Base-by-base conservation (phyloP, 805 yeast species). In the Nakazawaea pomicola region DNA sequence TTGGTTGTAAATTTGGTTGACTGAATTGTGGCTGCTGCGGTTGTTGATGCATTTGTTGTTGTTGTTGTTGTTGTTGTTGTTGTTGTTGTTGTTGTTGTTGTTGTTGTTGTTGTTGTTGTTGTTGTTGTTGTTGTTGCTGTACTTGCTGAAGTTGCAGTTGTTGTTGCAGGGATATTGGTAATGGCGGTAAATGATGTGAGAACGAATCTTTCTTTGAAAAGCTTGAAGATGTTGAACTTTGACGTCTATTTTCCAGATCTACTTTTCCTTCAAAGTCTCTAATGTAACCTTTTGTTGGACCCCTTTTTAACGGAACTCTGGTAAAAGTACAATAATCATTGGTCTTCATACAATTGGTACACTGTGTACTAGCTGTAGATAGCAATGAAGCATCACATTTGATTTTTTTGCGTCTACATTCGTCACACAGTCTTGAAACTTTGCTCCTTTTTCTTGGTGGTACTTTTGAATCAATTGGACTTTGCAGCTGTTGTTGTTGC, bases 371-470 rank as follows among this genome's bases (percentile, higher is more conserved):
- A n/a, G 78, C 70, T 23, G 30, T 6, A 8, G 30, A 15, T 21
- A 27, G 24, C 14, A 40, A 15, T 2, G 36, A n/a, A 18, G 84
- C 87, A 55, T 83, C 79, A 61, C 95, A 84, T 41, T 76, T 68
- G 17, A 83, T 71, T 55, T 84, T 84, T 57, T 83, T 82, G 34
- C 83, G 68, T 28, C 93, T 69, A 57, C 93, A 84, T 41, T 81
- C 79, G 56, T 84, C 95, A 56, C 95, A 84, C 2, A 91, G 93
- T 40, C 95, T 60, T 1, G 89, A 81, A 0, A 83, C 88, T 55
- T 84, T 84, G 7, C 83, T 70, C 43, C 90, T 52, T 52, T 82
- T 81, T 37, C 84, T 67, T 18, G 45, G 45, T 5, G 41, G 45
- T n/a, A 32, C 28, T 28, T 29, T 29, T 5, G 14, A 14, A 38